Conservation (phyloP, 2,329 filamentous ascomycete species). For the Fusarium coffeatum region DNA sequence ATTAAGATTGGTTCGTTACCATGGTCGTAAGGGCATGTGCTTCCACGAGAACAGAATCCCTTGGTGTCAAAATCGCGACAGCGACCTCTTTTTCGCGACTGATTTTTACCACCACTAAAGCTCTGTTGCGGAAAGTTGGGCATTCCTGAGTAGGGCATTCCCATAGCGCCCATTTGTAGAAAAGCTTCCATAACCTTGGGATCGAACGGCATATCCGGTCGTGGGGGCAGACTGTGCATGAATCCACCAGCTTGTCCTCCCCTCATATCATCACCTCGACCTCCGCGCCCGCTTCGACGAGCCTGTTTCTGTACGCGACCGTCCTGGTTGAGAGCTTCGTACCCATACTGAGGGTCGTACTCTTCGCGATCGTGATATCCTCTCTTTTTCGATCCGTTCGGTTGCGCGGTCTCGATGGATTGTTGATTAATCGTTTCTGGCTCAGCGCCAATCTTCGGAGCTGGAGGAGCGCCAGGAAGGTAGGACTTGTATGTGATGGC, state of each 20-base stretch:
- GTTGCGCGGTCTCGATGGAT: slow-evolving; percentile 13
- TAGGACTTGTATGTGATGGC: slow-evolving; percentile 73
- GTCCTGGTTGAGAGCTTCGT: slow-evolving; percentile 43
- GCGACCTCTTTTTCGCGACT: slow-evolving; percentile 57
- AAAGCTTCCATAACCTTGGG: slow-evolving; percentile 71
- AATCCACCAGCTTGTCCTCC: slow-evolving; percentile 31
- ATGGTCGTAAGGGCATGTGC: slow-evolving; percentile 76
- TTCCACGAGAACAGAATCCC: slow-evolving; percentile 76
- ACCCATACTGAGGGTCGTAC: slow-evolving; percentile 30
- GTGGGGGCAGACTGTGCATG: slow-evolving; percentile 33
- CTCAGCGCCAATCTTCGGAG: slow-evolving; percentile 46
- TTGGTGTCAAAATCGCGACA: slow-evolving; percentile 80
- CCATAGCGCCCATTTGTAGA: slow-evolving; percentile 70
- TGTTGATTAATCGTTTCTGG: slow-evolving; percentile 38
- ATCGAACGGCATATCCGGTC: slow-evolving; percentile 61
- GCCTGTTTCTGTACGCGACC: slow-evolving; percentile 69
- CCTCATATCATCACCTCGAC: slow-evolving; percentile 41
- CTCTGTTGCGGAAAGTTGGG: slow-evolving; percentile 53
- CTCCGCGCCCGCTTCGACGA: slow-evolving; percentile 62
- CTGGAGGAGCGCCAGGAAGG: slow-evolving; percentile 63
- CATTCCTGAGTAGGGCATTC: slow-evolving; percentile 56
- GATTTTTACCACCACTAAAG: slow-evolving; percentile 37
- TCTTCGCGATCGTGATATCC: slow-evolving; percentile 50
- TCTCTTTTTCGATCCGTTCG: slow-evolving; percentile 51
- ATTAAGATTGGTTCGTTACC: slow-evolving; percentile 62